phyloP scores from a whole-genome alignment of 2,329 filamentous ascomycete species.

The Neoarthrinium moseri region DNA sequence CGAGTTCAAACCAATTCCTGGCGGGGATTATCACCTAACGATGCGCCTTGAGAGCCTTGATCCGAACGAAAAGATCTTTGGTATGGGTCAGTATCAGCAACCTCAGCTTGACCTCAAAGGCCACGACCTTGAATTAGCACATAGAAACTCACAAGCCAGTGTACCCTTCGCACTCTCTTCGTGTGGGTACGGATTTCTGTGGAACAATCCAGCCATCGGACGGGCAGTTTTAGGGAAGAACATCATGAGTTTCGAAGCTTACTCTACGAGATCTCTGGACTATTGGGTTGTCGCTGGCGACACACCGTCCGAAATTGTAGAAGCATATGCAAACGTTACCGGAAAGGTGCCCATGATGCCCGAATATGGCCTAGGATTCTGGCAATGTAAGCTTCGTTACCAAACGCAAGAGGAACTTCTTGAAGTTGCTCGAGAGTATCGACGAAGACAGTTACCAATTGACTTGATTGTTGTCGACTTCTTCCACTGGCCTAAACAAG shows the following conservation, averaged over 20 bases:
- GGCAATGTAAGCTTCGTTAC: constrained; percentile 67
- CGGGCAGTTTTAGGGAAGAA: constrained; percentile 61
- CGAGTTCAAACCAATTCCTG: constrained; percentile 53
- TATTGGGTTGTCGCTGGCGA: constrained; percentile 64
- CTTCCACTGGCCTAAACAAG: constrained; percentile 66
- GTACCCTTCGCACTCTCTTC: constrained; percentile 62
- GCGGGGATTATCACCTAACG: constrained; percentile 55
- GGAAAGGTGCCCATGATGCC: constrained; percentile 66
- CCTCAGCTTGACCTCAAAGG: constrained; percentile 63
- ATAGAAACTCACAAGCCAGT: constrained; percentile 65
- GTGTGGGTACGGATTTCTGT: constrained; percentile 61
- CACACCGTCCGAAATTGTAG: constrained; percentile 52
- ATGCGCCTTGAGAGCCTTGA: constrained; percentile 54
- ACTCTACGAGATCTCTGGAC: constrained; percentile 56
- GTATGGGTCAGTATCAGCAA: constrained; percentile 70
- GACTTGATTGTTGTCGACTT: constrained; percentile 68
- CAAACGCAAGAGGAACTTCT: constrained; percentile 65
- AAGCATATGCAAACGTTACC: constrained; percentile 54
- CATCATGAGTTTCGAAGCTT: constrained; percentile 60
- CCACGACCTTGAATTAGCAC: constrained; percentile 60
- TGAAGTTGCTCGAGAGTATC: constrained; percentile 58
- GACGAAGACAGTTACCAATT: constrained; percentile 51
- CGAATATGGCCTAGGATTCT: constrained; percentile 66
- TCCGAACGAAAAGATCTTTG: constrained; percentile 59
- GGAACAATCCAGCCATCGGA: constrained; percentile 65